Evolutionary conservation across 169 alveolate genomes (phyloP).

Genomic region (Plasmodium sp.): DNA sequence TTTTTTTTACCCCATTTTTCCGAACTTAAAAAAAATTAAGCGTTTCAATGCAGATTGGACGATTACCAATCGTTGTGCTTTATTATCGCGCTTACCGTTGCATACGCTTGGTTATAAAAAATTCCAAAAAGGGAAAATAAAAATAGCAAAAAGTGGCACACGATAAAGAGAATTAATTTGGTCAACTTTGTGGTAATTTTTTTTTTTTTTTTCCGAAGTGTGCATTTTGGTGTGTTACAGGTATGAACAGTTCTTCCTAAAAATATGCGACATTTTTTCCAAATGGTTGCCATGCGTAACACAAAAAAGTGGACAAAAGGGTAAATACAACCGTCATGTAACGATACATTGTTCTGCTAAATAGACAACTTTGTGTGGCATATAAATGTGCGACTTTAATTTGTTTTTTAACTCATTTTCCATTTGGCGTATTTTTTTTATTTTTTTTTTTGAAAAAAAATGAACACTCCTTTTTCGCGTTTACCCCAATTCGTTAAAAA

Average conservation of each 20-base stretch:
- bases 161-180: neutral
- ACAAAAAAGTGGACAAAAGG: neutral
- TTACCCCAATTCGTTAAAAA: neutral
- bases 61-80: neutral
- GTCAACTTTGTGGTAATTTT: neutral
- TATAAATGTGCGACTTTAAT: neutral
- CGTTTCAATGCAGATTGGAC: neutral
- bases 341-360: neutral
- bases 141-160: neutral
- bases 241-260: conserved; percentile 7
- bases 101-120: neutral
- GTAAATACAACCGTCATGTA: neutral
- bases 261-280: conserved; percentile 25
- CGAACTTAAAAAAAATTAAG: neutral
- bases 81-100: neutral
- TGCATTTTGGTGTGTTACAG: conserved; percentile 54
- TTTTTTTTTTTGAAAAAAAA: neutral
- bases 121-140: neutral
- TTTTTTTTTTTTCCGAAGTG: conserved; percentile 33
- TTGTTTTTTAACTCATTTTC: neutral
- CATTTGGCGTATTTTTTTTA: neutral
- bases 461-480: neutral
- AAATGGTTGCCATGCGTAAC: neutral
- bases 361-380: neutral
- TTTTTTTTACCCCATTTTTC: neutral